Evolutionary conservation across 768 basidiomycete species (phyloP).

Genomic region (Sporobolomyces roseus): DNA sequence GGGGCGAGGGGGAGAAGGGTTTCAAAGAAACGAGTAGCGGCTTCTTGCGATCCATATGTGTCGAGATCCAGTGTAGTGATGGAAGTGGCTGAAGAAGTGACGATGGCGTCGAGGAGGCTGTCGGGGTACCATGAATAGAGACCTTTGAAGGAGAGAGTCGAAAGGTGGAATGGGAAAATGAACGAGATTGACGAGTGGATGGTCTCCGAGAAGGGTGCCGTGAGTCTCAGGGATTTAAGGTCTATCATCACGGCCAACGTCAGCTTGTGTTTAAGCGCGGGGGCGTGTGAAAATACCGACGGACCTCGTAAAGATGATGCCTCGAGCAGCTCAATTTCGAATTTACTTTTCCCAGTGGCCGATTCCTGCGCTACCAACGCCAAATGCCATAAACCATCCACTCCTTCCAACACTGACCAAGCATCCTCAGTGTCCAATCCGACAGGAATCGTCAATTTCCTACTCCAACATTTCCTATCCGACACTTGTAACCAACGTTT

Average conservation of each 20-base stretch:
- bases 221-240: background rate
- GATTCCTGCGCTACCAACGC: background rate
- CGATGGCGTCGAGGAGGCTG: conserved; percentile 1
- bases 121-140: conserved; percentile 1
- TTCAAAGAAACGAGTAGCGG: conserved; percentile 6
- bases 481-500: background rate
- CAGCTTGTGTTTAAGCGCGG: too few species aligned
- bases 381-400: conserved; percentile 6
- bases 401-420: background rate
- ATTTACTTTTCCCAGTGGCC: conserved; percentile 8
- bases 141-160: conserved; percentile 15
- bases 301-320: background rate
- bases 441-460: conserved; percentile 2
- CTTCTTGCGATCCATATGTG: conserved; percentile 6
- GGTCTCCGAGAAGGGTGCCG: conserved; percentile 14
- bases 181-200: background rate
- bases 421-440: conserved; percentile 9
- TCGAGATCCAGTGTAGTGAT: conserved; percentile 24
- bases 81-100: background rate
- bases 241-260: too few species aligned
- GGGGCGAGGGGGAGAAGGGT: background rate
- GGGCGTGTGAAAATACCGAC: too few species aligned
- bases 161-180: conserved; percentile 2
- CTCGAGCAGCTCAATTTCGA: conserved; percentile 20
- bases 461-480: background rate